Evolutionary conservation across 1,139 yeast species (phyloP), one percentile per base, ranked within the genome.

Genomic region (Blastobotrys ciferrii): DNA sequence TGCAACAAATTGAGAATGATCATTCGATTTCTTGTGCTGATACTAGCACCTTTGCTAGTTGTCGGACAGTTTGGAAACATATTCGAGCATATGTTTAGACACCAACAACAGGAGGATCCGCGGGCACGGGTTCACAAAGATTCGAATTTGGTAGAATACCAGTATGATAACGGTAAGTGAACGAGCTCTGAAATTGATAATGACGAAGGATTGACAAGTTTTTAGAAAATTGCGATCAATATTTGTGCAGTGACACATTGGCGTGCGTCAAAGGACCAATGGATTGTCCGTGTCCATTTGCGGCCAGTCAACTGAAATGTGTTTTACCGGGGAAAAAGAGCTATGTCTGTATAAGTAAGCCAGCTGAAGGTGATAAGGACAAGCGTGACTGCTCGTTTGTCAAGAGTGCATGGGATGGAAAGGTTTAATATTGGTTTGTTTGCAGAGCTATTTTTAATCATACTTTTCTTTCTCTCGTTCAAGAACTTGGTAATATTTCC

Each of bases 251-350:
- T 2, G 95, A 84, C 58, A 88, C 97, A 0, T 73, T 81, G 43
- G 72, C 75, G 7, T 92, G 98, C 69, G 98, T 87, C 0, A 74
- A 76, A 5, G 63, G 68, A 1, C 81, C 89, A 0, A 63, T 75
- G 19, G 83, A 83, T 49, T 92, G 98, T 65, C 96, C 98, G 1
- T 92, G 98, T 65, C 89, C 88, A 7, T 91, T 79, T 62, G 92
- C 96, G 1, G 80, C 81, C 47, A 83, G 95, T 1, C 96, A 92
- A 64, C 64, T 86, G 54, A 83, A 88, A 60, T 92, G 98, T 65
- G 66, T 76, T 4, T 71, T 87, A 46, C 95, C 97, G 0, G 81
- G 79, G 53, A 76, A 80, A 19, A 74, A 78, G 49, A 71, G 72
- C 46, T 84, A 72, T 61, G 74, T 89, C 12, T 92, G 98, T 65